Evolutionary conservation across 176 grass and related monocot genomes (phyloP), one percentile per base, ranked within the genome.

Genomic region (Leersia perrieri): DNA sequence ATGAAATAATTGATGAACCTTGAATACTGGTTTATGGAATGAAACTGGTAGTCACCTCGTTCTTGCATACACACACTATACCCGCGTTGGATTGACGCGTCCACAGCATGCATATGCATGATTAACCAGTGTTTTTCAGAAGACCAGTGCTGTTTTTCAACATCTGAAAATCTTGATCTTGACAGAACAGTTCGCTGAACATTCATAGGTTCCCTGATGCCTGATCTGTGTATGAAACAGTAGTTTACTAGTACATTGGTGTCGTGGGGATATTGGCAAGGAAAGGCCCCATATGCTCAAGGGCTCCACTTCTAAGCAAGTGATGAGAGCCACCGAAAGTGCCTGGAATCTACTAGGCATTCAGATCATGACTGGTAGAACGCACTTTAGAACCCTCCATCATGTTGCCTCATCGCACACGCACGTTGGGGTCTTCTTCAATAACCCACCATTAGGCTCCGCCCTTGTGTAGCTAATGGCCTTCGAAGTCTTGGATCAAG

Each of bases 241-340:
- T 40, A 77, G 26, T 77, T 79, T 25, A 51, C 47, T 51, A 58
- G 53, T 11, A 65, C 51, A 70, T 20, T 62, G 29, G 40, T 42
- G 42, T 74, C 73, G 3, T 38, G 53, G 53, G 4, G 7, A 25
- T 11, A 41, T 20, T 71, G 53, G 18, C 51, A 39, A 66, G 9
- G 25, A 15, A 40, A 40, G 47, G 64, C 35, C 25, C 6, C 14
- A 30, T 13, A 11, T 39, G 38, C 47, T 28, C 65, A 12, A 14
- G 32, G 44, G 11, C 18, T 72, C 32, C 42, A 34, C 65, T 26
- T 18, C 58, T 36, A 60, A 66, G 66, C 73, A 35, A 73, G 66
- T 40, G 60, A 90, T 41, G 38, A 79, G 83, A 90, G 74, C 83
- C 88, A 69, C 39, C 73, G 10, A 90, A 32, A 82, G 79, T 90